These are phyloP conservation scores for Poteriospumella lacustris DNA, from an alignment of 108 stramenopile genomes.

Conservation along the genomic window DNA sequence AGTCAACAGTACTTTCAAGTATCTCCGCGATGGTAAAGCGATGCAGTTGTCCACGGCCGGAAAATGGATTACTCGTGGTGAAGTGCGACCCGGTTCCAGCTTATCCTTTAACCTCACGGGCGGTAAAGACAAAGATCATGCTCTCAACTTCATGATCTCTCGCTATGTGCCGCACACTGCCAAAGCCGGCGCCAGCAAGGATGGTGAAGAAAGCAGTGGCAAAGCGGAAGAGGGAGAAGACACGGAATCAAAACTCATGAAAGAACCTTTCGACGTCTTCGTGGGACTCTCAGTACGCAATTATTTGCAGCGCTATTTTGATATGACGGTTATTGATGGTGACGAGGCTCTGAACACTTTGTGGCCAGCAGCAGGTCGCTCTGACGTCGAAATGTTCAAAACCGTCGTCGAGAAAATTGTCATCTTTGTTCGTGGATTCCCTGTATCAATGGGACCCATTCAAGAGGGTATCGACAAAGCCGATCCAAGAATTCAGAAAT, in stretches of 20 bases:
- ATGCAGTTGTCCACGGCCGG: slow-evolving; percentile 11
- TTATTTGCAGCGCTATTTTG: background rate
- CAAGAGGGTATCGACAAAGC: background rate
- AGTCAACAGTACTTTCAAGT: slow-evolving; percentile 6
- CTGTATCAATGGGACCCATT: background rate
- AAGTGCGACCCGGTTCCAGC: background rate
- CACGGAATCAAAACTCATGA: too few species aligned
- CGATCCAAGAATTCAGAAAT: background rate
- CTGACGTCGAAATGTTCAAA: background rate
- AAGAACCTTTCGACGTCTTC: background rate
- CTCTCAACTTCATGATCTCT: background rate
- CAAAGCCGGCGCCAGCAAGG: background rate
- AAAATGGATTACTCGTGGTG: background rate
- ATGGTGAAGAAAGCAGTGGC: background rate
- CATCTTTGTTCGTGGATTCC: background rate
- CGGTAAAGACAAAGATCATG: slow-evolving; percentile 12
- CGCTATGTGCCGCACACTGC: background rate
- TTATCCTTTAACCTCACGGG: background rate
- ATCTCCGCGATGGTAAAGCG: slow-evolving; percentile 19
- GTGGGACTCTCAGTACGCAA: background rate
- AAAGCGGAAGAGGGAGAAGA: too few species aligned
- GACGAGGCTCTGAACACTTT: background rate
- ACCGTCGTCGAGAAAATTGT: background rate
- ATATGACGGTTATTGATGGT: slow-evolving; percentile 2
- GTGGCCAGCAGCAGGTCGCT: background rate